phyloP scores from a whole-genome alignment of 2,329 filamentous ascomycete genomes.

The Fusarium secorum region DNA sequence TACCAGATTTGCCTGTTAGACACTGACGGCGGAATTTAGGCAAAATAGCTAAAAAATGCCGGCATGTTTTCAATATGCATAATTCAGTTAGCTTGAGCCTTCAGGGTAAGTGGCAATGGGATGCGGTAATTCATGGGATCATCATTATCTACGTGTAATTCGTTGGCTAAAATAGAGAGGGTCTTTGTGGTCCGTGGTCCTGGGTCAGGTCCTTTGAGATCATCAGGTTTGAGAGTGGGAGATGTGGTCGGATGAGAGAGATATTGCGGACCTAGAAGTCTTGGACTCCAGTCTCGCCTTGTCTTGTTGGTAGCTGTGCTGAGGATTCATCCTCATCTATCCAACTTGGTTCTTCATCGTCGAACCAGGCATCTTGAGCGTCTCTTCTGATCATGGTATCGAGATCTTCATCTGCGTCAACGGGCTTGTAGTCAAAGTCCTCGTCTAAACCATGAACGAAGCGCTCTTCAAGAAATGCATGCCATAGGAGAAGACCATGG shows the following conservation, averaged over 20 bases:
- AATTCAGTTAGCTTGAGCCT: neutral
- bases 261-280: constrained; percentile 63
- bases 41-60: constrained; percentile 13
- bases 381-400: constrained; percentile 70
- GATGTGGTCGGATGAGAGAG: neutral
- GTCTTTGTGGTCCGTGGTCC: neutral
- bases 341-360: constrained; percentile 78
- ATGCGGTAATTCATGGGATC: neutral
- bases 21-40: constrained; percentile 10
- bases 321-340: constrained; percentile 51
- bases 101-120: constrained; percentile 15
- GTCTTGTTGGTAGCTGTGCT: constrained; percentile 31
- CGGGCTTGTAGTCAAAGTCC: constrained; percentile 77
- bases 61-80: neutral
- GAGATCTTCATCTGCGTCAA: constrained; percentile 76
- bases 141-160: constrained; percentile 14
- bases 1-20: neutral
- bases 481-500: constrained; percentile 75
- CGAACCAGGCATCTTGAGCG: constrained; percentile 79
- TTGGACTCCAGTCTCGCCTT: constrained; percentile 74
- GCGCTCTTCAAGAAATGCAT: constrained; percentile 73
- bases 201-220: neutral
- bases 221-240: neutral
- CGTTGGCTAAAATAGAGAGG: constrained; percentile 24
- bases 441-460: constrained; percentile 78